phyloP scores from a whole-genome alignment of 2,329 filamentous ascomycete genomes.

The Trichoderma simmonsii region DNA sequence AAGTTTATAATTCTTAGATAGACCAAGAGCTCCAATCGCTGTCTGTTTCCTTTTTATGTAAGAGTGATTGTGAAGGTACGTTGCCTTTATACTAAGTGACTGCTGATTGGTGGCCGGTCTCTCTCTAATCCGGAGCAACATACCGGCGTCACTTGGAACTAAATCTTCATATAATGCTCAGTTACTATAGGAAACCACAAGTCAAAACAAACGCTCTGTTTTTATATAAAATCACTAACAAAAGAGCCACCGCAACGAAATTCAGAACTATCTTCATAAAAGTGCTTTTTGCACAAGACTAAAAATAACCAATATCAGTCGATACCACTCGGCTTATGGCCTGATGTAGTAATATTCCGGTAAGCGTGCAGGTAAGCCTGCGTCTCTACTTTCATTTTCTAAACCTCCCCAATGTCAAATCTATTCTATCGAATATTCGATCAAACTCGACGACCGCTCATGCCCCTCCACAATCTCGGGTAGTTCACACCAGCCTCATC shows the following conservation, averaged over 20 bases:
- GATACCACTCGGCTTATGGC: neutral
- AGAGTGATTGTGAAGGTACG: too few relatives aligned
- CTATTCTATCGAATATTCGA: too few relatives aligned
- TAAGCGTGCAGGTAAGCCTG: neutral
- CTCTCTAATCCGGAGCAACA: neutral
- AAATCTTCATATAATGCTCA: neutral
- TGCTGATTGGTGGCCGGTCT: neutral
- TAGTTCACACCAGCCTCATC: too few relatives aligned
- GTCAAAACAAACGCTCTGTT: neutral
- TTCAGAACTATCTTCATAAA: neutral
- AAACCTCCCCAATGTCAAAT: too few relatives aligned
- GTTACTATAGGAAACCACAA: neutral
- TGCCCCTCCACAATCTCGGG: neutral
- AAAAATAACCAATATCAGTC: neutral
- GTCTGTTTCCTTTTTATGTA: neutral
- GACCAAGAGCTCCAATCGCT: neutral
- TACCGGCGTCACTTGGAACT: neutral
- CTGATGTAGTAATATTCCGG: neutral
- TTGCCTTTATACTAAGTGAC: too few relatives aligned
- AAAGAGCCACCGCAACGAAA: neutral
- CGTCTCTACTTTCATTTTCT: too few relatives aligned
- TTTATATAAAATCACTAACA: neutral
- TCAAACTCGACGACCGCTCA: too few relatives aligned
- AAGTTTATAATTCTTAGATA: too few relatives aligned
- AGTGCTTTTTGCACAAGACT: neutral